A percentile compares a stretch with the other conserved stretches of the same genome.
These are phyloP conservation scores for Fusarium agapanthi DNA, from an alignment of 2,329 filamentous ascomycete species.

Conservation along the genomic window DNA sequence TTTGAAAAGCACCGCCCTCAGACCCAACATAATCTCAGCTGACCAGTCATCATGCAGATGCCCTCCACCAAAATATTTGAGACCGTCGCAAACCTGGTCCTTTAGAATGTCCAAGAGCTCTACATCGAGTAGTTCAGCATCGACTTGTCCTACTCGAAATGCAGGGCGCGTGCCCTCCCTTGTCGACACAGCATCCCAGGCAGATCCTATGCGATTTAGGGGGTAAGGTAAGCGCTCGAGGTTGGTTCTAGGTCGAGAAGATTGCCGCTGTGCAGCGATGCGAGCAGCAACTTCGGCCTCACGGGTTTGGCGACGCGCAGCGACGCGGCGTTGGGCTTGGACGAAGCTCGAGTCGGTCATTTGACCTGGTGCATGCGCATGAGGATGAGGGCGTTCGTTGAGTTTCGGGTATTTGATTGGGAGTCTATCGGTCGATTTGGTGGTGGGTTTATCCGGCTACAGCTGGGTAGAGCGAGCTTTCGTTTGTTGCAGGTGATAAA, in stretches of 20 bases:
- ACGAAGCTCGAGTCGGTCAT: slow-evolving; percentile 76
- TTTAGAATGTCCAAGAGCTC: slow-evolving; percentile 88
- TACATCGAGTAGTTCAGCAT: slow-evolving; percentile 93
- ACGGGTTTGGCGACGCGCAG: slow-evolving; percentile 80
- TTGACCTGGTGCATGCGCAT: slow-evolving; percentile 48
- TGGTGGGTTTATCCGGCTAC: background rate
- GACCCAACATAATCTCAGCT: slow-evolving; percentile 80
- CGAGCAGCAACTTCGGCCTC: slow-evolving; percentile 71
- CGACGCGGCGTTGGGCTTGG: slow-evolving; percentile 87
- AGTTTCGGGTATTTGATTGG: background rate
- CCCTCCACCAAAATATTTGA: slow-evolving; percentile 83
- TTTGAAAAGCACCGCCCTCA: slow-evolving; percentile 89
- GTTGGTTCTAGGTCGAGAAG: slow-evolving; percentile 62
- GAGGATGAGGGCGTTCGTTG: slow-evolving; percentile 37
- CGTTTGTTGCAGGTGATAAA: slow-evolving; percentile 3
- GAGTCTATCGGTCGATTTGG: background rate
- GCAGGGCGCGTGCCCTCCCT: slow-evolving; percentile 83
- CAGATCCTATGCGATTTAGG: slow-evolving; percentile 65
- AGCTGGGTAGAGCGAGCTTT: background rate
- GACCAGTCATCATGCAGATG: slow-evolving; percentile 87
- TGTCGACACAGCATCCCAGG: slow-evolving; percentile 77
- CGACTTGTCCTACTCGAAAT: slow-evolving; percentile 94
- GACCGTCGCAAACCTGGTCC: slow-evolving; percentile 83
- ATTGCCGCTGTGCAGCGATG: slow-evolving; percentile 58
- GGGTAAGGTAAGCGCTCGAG: slow-evolving; percentile 69